These are phyloP conservation scores for Trypanosoma rangeli DNA, from an alignment of 208 protist genomes.

Conservation along the genomic window DNA sequence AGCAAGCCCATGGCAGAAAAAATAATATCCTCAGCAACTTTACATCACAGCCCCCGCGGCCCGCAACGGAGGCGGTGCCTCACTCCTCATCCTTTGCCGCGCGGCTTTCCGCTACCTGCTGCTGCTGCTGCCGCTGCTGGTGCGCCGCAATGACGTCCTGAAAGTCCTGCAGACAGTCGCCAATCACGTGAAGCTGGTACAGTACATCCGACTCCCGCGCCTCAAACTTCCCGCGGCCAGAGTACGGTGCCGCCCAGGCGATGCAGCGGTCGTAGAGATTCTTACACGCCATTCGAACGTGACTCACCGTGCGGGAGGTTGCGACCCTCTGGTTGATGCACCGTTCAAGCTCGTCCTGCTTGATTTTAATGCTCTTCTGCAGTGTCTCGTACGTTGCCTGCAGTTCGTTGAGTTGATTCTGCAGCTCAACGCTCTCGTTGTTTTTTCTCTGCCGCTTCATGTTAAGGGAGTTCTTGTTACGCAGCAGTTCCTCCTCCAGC, in stretches of 20 bases:
- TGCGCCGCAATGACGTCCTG: conserved; percentile 77
- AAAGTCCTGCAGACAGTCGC: conserved; percentile 91
- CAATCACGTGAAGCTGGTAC: conserved; percentile 86
- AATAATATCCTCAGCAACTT: background rate
- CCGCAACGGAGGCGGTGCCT: background rate
- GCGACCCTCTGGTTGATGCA: conserved; percentile 86
- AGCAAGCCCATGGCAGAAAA: background rate
- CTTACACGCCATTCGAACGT: conserved; percentile 89
- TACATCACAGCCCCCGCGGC: background rate
- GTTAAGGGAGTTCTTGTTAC: conserved; percentile 85
- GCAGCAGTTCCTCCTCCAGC: conserved; percentile 88
- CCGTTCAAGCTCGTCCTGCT: conserved; percentile 89
- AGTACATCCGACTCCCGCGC: conserved; percentile 65
- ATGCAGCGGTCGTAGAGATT: conserved; percentile 91
- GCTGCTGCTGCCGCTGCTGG: conserved; percentile 41
- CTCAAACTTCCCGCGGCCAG: conserved; percentile 73
- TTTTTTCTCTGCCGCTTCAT: conserved; percentile 77
- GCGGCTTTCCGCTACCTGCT: conserved; percentile 22
- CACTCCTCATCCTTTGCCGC: conserved; percentile 20
- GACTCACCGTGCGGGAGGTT: conserved; percentile 87
- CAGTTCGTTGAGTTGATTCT: conserved; percentile 89
- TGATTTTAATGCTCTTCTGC: conserved; percentile 87
- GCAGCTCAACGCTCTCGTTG: conserved; percentile 86
- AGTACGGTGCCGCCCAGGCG: conserved; percentile 72
- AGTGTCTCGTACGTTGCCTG: conserved; percentile 82